These are phyloP conservation scores for Geosmithia flava DNA, from an alignment of 2,329 filamentous ascomycete genomes.

Conservation along the genomic window DNA sequence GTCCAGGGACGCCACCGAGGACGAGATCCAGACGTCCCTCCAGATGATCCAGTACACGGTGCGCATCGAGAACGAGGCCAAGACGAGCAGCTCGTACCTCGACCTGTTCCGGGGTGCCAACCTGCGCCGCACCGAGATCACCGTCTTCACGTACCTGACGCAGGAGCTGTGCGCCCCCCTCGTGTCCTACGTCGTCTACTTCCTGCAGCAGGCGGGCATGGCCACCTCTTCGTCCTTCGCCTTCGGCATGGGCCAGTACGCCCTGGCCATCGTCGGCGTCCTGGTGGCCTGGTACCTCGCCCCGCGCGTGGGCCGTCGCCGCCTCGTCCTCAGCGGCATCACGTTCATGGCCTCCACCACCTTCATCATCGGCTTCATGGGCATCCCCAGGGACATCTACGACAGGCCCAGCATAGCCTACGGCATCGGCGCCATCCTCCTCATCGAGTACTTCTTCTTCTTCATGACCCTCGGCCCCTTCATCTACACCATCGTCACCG, in stretches of 20 bases:
- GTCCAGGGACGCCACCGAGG: background rate
- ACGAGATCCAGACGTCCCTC: slow-evolving; percentile 6
- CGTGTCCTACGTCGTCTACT: slow-evolving; percentile 8
- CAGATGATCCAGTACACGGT: slow-evolving; percentile 9
- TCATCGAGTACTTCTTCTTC: slow-evolving; percentile 30
- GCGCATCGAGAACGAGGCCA: slow-evolving; percentile 4
- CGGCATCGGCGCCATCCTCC: slow-evolving; percentile 22
- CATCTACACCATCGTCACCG: slow-evolving; percentile 70
- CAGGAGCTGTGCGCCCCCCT: slow-evolving; percentile 16
- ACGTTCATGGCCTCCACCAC: slow-evolving; percentile 19
- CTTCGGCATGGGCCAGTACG: slow-evolving; percentile 22
- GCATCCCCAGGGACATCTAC: slow-evolving; percentile 11
- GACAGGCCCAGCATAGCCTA: slow-evolving; percentile 16
- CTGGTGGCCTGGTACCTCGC: slow-evolving; percentile 25
- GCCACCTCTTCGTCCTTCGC: slow-evolving; percentile 14
- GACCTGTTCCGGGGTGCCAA: slow-evolving; percentile 27
- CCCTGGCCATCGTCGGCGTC: slow-evolving; percentile 23
- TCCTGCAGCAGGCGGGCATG: slow-evolving; percentile 16
- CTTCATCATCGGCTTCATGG: slow-evolving; percentile 22
- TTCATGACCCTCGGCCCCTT: slow-evolving; percentile 36
- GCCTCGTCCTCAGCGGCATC: slow-evolving; percentile 23
- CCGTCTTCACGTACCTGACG: slow-evolving; percentile 19
- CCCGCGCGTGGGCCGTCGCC: slow-evolving; percentile 21
- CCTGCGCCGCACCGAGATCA: slow-evolving; percentile 19
- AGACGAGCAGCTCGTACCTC: slow-evolving; percentile 11